Evolutionary conservation across 805 yeast species (phyloP), one percentile per base, ranked within the genome.

Genomic region (Monosporozyma unispora): DNA sequence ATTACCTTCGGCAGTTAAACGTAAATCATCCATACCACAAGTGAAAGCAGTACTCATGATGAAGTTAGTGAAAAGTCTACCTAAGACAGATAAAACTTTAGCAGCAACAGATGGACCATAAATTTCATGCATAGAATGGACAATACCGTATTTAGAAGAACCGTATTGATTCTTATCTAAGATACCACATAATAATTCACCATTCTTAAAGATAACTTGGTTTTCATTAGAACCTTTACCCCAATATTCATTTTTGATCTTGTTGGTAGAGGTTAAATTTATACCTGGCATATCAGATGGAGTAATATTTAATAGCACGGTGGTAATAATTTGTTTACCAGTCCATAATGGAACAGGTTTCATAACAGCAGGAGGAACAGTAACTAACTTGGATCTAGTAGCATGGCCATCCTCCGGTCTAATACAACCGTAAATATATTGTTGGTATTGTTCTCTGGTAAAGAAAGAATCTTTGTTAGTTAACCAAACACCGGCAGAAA

Each of bases 11-110:
- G 69, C 79, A 21, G 98, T 93, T 58, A 95, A 77, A 66, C 96
- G 80, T 68, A 93, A 76, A 73, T 93, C 99, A 67, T 93, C 99
- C 99, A 93, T 95, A 78, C 99, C 99, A 82, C 99, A 93, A 7
- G 99, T 93, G 65, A 93, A 87, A 1, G 96, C 98, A 50, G 87
- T 85, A 72, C 81, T 77, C 79, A 84, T 90, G 62, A 84, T 89
- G 68, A 88, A 93, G 68, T 87, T 88, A 21, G 99, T 95, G 72
- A 95, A 91, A 49, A 93, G 75, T 61, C 99, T 79, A 55, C 99
- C 98, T 53, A 93, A 76, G n/a, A 91, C 95, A 46, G 95, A 84
- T 45, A 93, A 73, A 5, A 93, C 78, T 63, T 86, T 84, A 52
- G 97, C 96, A 19, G 98, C 96, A 60, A 82, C 78, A 46, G 78